Base-by-base conservation (phyloP, 805 yeast species). In the Myxozyma melibiosi region DNA sequence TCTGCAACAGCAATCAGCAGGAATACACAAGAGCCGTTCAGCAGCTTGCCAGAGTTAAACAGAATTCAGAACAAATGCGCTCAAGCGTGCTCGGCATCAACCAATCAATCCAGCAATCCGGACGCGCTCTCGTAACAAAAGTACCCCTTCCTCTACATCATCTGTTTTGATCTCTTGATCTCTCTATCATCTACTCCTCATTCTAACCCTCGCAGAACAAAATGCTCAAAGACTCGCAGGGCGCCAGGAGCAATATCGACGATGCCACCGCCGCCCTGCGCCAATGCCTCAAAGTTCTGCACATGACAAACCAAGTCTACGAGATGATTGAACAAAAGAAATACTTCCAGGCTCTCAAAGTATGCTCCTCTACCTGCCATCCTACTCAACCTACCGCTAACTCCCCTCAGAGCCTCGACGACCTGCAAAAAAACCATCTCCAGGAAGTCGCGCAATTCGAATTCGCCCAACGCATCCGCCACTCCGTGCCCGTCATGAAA, bases 281-380 rank as follows among this genome's bases (percentile, higher is more conserved):
- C 53, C 78, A 84, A 48, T 86, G 96, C 64, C 76, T 91, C 24
- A 90, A 86, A 62, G 91, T 91, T 8, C 77, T 92, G 53, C 96
- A 91, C 67, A 80, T 87, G 64, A 87, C 96, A 14, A 91, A 90
- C 72, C 87, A 84, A 66, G 88, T 90, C 47, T 89, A 90, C 68
- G 91, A 88, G 38, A 75, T 91, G 67, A 86, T 90, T 59, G 81
- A 84, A 51, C 83, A 82, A 57, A 83, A 84, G 65, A 84, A 85
- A 65, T 88, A 88, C 65, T 91, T 89, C 70, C 87, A 87, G 58
- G 97, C 97, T 0, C 80, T 94, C 65, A 89, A 90, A 70, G 63
- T 54, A 9, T 3, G 50, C 37, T 1, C 11, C 2, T 22, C 11
- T 3, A 16, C 20, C 1, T 1, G 13, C 28, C 24, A 39, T 14